These are phyloP conservation scores for Phycomyces nitens DNA, from an alignment of 192 early-diverging fungal species.

Conservation along the genomic window DNA sequence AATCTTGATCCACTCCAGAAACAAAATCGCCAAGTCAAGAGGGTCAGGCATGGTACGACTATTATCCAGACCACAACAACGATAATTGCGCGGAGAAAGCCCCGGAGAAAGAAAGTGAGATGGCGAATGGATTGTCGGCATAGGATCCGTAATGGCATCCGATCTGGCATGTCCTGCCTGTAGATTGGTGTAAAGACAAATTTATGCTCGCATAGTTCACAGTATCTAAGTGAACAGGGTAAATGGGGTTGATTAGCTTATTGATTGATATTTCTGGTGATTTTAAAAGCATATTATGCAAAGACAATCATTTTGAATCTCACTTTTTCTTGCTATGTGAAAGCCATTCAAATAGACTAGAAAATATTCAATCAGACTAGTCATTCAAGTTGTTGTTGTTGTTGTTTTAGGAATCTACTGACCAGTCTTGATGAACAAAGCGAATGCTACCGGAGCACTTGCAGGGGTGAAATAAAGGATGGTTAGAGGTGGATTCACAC, in stretches of 20 bases:
- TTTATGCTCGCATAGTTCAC: conserved; percentile 87
- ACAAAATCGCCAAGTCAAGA: conserved; percentile 82
- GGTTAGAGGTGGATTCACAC: conserved; percentile 65
- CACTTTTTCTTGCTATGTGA: conserved; percentile 77
- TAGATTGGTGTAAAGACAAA: conserved; percentile 87
- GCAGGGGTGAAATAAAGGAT: conserved; percentile 91
- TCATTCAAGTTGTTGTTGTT: too few species aligned
- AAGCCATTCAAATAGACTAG: conserved; percentile 80
- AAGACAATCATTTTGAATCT: neutral
- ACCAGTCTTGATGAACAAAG: conserved; percentile 93
- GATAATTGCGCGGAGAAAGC: conserved; percentile 54
- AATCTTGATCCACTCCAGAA: conserved; percentile 72
- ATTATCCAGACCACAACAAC: conserved; percentile 77
- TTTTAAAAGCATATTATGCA: neutral
- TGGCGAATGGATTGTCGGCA: conserved; percentile 12
- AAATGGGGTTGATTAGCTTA: too few species aligned
- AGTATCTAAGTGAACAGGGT: conserved; percentile 45
- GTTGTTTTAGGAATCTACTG: too few species aligned
- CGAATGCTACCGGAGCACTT: conserved; percentile 94
- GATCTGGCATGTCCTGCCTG: conserved; percentile 67
- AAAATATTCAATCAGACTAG: neutral
- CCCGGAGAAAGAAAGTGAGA: conserved; percentile 19
- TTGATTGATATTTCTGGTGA: neutral
- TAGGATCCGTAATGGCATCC: conserved; percentile 52
- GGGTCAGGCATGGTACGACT: conserved; percentile 73